phyloP scores from a whole-genome alignment of 495 filamentous ascomycete species.

The Penicillium parvum region DNA sequence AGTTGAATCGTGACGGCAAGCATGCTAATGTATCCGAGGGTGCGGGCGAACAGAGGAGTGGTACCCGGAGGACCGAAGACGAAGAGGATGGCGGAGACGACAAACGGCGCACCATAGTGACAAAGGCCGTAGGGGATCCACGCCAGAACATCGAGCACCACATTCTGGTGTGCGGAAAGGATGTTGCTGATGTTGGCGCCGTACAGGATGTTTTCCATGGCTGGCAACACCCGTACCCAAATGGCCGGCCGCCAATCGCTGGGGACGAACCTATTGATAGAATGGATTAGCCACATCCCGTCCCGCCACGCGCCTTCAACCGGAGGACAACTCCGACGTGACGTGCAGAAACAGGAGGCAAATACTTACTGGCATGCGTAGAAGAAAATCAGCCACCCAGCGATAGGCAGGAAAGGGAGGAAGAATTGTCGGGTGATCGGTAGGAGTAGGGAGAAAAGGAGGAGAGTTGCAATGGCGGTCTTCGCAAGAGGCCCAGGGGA shows the following conservation, averaged over 20 bases:
- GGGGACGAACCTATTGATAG: conserved; percentile 66
- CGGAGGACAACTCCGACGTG: neutral
- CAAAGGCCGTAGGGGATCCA: conserved; percentile 91
- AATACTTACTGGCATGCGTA: conserved; percentile 79
- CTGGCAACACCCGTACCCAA: conserved; percentile 89
- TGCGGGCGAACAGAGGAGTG: conserved; percentile 74
- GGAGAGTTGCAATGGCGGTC: conserved; percentile 58
- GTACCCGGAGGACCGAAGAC: conserved; percentile 83
- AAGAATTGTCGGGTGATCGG: conserved; percentile 92
- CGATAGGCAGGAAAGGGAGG: conserved; percentile 78
- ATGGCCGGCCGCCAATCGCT: conserved; percentile 82
- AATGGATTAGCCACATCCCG: conserved; percentile 2
- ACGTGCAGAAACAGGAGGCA: neutral
- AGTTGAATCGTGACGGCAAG: conserved; percentile 80
- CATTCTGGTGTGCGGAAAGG: conserved; percentile 78
- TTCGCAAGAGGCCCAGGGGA: conserved; percentile 68
- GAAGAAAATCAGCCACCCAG: conserved; percentile 81
- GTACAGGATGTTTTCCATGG: conserved; percentile 96
- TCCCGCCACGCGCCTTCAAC: conserved; percentile 8
- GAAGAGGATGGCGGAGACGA: conserved; percentile 74
- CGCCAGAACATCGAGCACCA: conserved; percentile 77
- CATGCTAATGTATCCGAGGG: conserved; percentile 90
- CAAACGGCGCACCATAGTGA: conserved; percentile 77
- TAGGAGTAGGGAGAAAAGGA: conserved; percentile 67
- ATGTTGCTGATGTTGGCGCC: conserved; percentile 95